Conservation (phyloP, 176 grass and related monocot species). For the Eragrostis nindensis region DNA sequence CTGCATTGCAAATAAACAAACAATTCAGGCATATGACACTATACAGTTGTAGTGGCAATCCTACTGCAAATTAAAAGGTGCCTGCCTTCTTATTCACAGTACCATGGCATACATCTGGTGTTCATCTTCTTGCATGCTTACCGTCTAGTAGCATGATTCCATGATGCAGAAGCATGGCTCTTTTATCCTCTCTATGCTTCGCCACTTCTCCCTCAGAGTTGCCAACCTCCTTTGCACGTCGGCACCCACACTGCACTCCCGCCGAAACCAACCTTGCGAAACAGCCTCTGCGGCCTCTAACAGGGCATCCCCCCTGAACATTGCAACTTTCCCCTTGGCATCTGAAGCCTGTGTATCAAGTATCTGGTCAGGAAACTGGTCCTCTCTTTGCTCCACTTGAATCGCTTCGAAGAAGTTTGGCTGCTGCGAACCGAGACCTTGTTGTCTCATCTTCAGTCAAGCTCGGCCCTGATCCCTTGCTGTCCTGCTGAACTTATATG, state of each 20-base stretch:
- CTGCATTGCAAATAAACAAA: conserved; percentile 27
- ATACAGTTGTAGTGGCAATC: not conserved
- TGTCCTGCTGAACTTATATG: not conserved
- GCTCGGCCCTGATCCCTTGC: not conserved
- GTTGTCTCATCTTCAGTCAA: not conserved
- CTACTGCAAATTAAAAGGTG: not conserved
- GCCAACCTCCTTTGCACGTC: not conserved
- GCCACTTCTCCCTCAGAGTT: conserved; percentile 27
- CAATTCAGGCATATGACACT: not conserved
- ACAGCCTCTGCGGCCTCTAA: conserved; percentile 18
- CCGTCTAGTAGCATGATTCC: conserved; percentile 38
- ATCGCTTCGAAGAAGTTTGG: not conserved
- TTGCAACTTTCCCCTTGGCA: not conserved
- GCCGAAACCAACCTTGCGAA: conserved; percentile 11
- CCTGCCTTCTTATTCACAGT: not conserved
- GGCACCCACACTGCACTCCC: not conserved
- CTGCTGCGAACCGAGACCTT: not conserved
- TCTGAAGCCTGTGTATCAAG: conserved; percentile 4
- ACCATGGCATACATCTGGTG: not conserved
- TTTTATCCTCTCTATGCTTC: conserved; percentile 26
- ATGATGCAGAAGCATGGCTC: not conserved
- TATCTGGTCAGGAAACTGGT: conserved; percentile 27
- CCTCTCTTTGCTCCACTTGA: conserved; percentile 18
- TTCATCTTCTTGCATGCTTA: conserved; percentile 9
- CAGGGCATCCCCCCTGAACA: conserved; percentile 7